Conservation (phyloP, 805 yeast species). For the Kluyveromyces starmeri region DNA sequence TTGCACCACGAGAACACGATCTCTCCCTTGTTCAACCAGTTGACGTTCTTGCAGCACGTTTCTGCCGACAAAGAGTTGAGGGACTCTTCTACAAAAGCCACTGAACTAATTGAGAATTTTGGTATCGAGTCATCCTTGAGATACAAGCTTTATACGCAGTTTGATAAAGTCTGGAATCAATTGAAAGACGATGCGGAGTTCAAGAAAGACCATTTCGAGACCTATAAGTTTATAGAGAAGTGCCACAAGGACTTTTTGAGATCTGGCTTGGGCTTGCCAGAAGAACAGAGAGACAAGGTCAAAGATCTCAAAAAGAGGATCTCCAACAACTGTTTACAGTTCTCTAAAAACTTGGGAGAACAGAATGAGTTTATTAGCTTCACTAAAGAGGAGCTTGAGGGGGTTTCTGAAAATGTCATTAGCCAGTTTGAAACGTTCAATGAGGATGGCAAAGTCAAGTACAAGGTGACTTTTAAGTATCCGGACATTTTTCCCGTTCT, state of each 20-base stretch:
- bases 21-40: conserved; percentile 37
- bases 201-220: conserved; percentile 37
- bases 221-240: conserved; percentile 49
- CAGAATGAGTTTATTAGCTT: conserved; percentile 54
- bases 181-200: conserved; percentile 26
- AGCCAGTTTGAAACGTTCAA: conserved; percentile 44
- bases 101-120: conserved; percentile 45
- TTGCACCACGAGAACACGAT: conserved; percentile 44
- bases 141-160: conserved; percentile 53
- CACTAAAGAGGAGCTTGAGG: conserved; percentile 56
- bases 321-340: conserved; percentile 47
- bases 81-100: conserved; percentile 61
- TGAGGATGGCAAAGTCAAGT: conserved; percentile 33
- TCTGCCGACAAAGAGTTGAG: conserved; percentile 56
- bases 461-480: conserved; percentile 69
- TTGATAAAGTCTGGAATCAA: conserved; percentile 43
- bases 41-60: conserved; percentile 67
- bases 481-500: conserved; percentile 75
- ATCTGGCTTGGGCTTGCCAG: conserved; percentile 57
- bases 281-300: conserved; percentile 45
- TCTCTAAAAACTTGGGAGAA: conserved; percentile 60
- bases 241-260: conserved; percentile 48
- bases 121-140: conserved; percentile 59
- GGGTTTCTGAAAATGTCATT: conserved; percentile 60
- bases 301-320: conserved; percentile 51